Percentiles rank a stretch among this genome's conserved stretches.
Conservation (phyloP, 371 early-diverging fungal genomes). For the Syncephalastrum contaminatum region DNA sequence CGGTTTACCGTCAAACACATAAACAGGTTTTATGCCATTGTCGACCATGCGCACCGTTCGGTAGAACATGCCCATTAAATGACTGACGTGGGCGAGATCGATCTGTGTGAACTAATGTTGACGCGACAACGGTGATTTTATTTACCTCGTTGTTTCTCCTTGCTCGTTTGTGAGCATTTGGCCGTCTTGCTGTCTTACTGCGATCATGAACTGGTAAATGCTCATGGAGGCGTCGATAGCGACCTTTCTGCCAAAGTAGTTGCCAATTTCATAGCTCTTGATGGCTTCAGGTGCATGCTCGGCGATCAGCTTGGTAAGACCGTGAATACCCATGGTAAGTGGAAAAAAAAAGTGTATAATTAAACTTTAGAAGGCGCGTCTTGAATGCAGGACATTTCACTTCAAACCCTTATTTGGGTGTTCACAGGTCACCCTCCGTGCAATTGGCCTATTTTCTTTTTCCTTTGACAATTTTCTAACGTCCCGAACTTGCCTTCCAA, state of each 20-base stretch:
- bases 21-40: slow-evolving; percentile 96
- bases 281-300: slow-evolving; percentile 91
- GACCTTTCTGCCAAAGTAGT: slow-evolving; percentile 95
- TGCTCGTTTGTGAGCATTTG: slow-evolving; percentile 82
- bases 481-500: no score
- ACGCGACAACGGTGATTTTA: background rate
- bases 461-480: no score
- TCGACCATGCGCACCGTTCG: slow-evolving; percentile 99
- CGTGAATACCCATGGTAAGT: slow-evolving; percentile 85
- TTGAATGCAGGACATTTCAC: no score
- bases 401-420: no score
- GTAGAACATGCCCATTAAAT: slow-evolving; percentile 98
- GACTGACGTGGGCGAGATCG: slow-evolving; percentile 51
- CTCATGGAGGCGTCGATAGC: slow-evolving; percentile 99
- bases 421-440: no score
- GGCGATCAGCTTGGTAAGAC: slow-evolving; percentile 92
- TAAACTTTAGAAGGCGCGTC: no score
- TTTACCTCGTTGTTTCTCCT: slow-evolving; percentile 92
- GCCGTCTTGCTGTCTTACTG: slow-evolving; percentile 94
- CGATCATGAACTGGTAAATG: slow-evolving; percentile 99
- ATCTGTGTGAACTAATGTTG: background rate
- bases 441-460: no score
- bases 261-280: slow-evolving; percentile 81
- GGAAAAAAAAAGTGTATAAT: slow-evolving; percentile 1
- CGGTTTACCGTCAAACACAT: slow-evolving; percentile 99